Base-by-base conservation (phyloP, 2,329 filamentous ascomycete genomes). In the Alternaria gansuensis region DNA sequence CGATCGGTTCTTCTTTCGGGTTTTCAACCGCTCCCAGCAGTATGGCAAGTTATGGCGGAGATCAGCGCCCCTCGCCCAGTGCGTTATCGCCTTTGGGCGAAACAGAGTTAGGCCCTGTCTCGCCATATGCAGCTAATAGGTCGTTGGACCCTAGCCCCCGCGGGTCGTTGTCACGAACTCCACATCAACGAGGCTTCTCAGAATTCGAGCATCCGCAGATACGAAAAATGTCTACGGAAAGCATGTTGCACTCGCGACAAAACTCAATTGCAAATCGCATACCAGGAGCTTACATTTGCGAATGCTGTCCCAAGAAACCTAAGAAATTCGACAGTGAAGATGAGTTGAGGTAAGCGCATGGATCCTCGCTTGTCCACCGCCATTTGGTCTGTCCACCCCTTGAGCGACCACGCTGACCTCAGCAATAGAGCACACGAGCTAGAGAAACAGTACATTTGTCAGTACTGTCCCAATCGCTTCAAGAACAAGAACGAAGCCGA, bases 401-500 rank as follows among this genome's bases (percentile, higher is more conserved):
- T 54, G 54, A 55, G 37, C 55, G 49, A 63, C 40, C 61, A 59
- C 62, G 58, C 66, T 73, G 65, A 71, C 61, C 45, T 57, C 31
- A 54, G 63, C 40, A 34, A 57, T 73, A 97, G 94, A 64, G 82
- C 89, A 43, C 94, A 98, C 76, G 92, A 95, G 78, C 88, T 92
- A 74, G 95, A 98, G 78, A 98, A 98, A 78, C 94, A 98, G 78
- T 98, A 97, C 77, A 91, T 91, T 63, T 98, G 94, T 78, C 85
- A 88, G 28, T 98, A 92, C 76, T 98, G 94, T 77, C 90, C 90
- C 40, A 97, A 97, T 75, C 88, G 94, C 10, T 98, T 98, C 83
- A 98, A 98, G 80, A 98, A 98, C 81, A 98, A 98, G 80, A 98
- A 98, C 71, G 95, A 98, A 80, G 93, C 93, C 2, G 94, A 98